Conservation (phyloP, 176 grass and related monocot species). For the Triticum aestivum region IWGSC_CS_RefSeq_v2.1 NC_057800.1:99988937-99989436, state of each 20-base stretch:
- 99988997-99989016: too few species aligned
- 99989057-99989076: too few species aligned
- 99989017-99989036: too few species aligned
- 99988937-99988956: too few species aligned
- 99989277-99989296: background rate
- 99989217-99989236: conserved; percentile 19
- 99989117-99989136: too few species aligned
- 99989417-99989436: conserved; percentile 43
- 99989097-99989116: too few species aligned
- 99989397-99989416: conserved; percentile 84
- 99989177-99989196: conserved; percentile 1
- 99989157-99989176: too few species aligned
- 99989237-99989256: conserved; percentile 2
- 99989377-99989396: conserved; percentile 66
- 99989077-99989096: too few species aligned
- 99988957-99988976: too few species aligned
- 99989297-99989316: background rate
- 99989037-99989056: too few species aligned
- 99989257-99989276: background rate
- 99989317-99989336: conserved; percentile 8
- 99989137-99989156: too few species aligned
- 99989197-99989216: conserved; percentile 25
- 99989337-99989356: conserved; percentile 21
- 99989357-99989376: background rate
- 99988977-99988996: too few species aligned